These are phyloP conservation scores for Diplodia sapinea DNA, from an alignment of 2,329 filamentous ascomycete species.

Conservation along the genomic window DNA sequence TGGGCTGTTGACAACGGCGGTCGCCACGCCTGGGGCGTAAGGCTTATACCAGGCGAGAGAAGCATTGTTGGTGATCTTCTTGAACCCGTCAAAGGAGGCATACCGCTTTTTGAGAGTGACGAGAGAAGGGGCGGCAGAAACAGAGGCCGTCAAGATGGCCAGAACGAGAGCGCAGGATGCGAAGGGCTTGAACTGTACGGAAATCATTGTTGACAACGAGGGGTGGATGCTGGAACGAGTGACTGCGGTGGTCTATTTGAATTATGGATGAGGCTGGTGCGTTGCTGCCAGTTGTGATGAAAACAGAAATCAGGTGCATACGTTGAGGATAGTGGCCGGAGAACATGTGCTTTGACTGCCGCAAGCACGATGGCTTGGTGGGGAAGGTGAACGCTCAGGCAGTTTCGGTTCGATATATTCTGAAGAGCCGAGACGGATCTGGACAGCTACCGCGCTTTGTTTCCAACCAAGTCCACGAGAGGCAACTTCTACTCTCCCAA, in stretches of 20 bases:
- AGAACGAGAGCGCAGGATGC: not conserved
- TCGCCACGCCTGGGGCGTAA: not conserved
- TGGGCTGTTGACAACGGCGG: not conserved
- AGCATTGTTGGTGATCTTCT: not conserved
- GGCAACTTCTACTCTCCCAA: too few species aligned
- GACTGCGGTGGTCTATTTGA: not conserved
- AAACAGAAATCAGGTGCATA: not conserved
- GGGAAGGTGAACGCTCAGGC: not conserved
- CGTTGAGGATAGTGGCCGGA: not conserved
- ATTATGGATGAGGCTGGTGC: not conserved
- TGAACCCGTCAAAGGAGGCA: not conserved
- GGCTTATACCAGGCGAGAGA: slow-evolving; percentile 9
- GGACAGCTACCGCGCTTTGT: not conserved
- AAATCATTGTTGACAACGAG: not conserved
- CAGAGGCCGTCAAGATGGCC: not conserved
- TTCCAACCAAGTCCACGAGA: too few species aligned
- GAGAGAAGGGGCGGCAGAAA: not conserved
- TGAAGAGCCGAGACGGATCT: not conserved
- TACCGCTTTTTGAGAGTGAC: not conserved
- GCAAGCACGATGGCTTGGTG: not conserved
- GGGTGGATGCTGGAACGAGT: not conserved
- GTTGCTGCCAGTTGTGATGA: not conserved
- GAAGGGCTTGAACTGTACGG: not conserved
- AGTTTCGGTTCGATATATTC: not conserved
- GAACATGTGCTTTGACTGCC: not conserved